These are phyloP conservation scores for Bryum argenteum DNA, from an alignment of 225 moss, liverwort and hornwort genomes.

Conservation along the genomic window DNA sequence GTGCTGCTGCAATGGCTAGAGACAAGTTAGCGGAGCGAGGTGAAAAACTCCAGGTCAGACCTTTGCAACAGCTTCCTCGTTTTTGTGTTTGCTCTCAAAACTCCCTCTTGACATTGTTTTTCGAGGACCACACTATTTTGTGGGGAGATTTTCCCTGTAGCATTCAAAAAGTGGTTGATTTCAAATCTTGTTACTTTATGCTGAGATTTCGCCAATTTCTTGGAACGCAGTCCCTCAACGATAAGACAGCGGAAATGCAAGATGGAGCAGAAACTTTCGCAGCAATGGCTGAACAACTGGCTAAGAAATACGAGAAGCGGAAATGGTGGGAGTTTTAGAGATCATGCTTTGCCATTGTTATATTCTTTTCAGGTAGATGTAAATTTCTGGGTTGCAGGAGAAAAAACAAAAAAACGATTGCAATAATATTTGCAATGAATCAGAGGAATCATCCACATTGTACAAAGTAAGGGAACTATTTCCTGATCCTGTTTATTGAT, in stretches of 20 bases:
- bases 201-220: conserved; percentile 8
- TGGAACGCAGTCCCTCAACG: conserved; percentile 67
- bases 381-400: conserved; percentile 31
- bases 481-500: neutral
- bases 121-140: too few relatives aligned
- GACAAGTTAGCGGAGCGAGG: conserved; percentile 90
- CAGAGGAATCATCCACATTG: conserved; percentile 29
- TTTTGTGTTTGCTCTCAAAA: neutral
- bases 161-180: neutral
- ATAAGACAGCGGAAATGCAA: conserved; percentile 85
- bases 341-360: conserved; percentile 17
- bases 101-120: neutral
- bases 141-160: neutral
- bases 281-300: conserved; percentile 88
- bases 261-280: conserved; percentile 91
- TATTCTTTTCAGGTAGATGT: conserved; percentile 35
- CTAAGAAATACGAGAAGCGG: conserved; percentile 74
- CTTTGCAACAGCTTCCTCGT: neutral
- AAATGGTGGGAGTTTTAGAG: conserved; percentile 90
- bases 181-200: neutral
- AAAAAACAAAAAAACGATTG: conserved; percentile 10
- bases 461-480: conserved; percentile 34
- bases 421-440: conserved; percentile 29
- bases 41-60: conserved; percentile 86
- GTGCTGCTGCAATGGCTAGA: conserved; percentile 75